These are phyloP conservation scores for Prunus padus DNA, from an alignment of 306 rosid genomes.

Conservation along the genomic window DNA sequence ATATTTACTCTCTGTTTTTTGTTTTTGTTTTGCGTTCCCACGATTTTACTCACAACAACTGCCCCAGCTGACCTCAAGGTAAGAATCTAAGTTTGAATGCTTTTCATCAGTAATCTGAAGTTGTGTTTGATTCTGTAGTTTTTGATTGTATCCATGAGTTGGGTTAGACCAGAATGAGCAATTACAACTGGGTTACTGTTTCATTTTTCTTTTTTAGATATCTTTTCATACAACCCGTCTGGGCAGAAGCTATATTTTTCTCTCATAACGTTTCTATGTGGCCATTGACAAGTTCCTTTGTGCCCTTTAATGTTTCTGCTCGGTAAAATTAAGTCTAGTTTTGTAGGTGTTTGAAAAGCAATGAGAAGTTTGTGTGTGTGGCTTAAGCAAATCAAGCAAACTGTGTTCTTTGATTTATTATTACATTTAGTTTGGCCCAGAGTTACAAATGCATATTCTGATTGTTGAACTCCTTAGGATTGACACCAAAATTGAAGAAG, in stretches of 20 bases:
- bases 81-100: not conserved
- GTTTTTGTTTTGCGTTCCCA: not conserved
- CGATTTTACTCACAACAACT: not conserved
- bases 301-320: not conserved
- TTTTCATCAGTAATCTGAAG: not conserved
- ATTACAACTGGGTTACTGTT: not conserved
- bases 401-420: not conserved
- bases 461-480: slow-evolving; percentile 15
- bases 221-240: not conserved
- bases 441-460: slow-evolving; percentile 10
- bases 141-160: not conserved
- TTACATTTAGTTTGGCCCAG: not conserved
- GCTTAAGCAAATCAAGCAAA: not conserved
- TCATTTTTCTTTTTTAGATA: not conserved
- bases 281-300: not conserved
- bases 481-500: slow-evolving; percentile 10
- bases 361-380: not conserved
- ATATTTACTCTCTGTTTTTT: too few species aligned
- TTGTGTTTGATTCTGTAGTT: not conserved
- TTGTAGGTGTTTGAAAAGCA: slow-evolving; percentile 3
- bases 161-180: not conserved
- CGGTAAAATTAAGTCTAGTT: not conserved
- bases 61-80: not conserved
- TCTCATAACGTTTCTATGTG: not conserved
- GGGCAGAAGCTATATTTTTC: not conserved